Evolutionary conservation across 208 protist species (phyloP), one percentile per base, ranked within the genome.

Genomic region (Acanthamoeba divionensis): DNA sequence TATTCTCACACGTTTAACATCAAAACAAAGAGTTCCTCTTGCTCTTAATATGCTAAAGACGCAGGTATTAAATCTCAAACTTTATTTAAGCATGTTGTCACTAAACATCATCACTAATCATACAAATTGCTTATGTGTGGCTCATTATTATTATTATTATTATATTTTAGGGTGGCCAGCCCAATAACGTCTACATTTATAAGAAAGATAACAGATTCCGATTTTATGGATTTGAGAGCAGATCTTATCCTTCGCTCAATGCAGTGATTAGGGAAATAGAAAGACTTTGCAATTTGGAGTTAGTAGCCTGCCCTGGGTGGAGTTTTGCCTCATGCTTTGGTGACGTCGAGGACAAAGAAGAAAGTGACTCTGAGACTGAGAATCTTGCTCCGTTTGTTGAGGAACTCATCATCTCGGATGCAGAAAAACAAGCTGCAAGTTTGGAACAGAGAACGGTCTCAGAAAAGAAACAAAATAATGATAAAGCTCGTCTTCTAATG

Each of bases 351-450:
- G 73, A 83, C 29, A 83, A 83, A 47, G 33, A 65, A 33, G 73
- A 83, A 33, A n/a, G n/a, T n/a, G 73, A 83, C 50, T 83, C 73
- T 7, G 73, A 83, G 36, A 83, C 52, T 54, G 73, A 83, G 18
- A 54, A 83, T 54, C 65, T 65, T 54, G 65, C 65, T 36, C 73
- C 73, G 10, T 83, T 83, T 54, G 52, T 83, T 31, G 73, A 54
- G 52, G 73, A 83, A 38, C 73, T 83, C 50, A 33, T 63, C 15
- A n/a, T n/a, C n/a, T 47, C 5, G 73, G n/a, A 4, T 10, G 13
- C 62, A n/a, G n/a, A n/a, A n/a, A 69, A 10, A 10, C 13, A 9
- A 9, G 15, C n/a, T 41, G n/a, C 50, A 63, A n/a, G n/a, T n/a
- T n/a, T n/a, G n/a, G n/a, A n/a, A n/a, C n/a, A n/a, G n/a, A n/a